phyloP scores from a whole-genome alignment of 257 asterid species.

The Solanum lignicaule region DNA sequence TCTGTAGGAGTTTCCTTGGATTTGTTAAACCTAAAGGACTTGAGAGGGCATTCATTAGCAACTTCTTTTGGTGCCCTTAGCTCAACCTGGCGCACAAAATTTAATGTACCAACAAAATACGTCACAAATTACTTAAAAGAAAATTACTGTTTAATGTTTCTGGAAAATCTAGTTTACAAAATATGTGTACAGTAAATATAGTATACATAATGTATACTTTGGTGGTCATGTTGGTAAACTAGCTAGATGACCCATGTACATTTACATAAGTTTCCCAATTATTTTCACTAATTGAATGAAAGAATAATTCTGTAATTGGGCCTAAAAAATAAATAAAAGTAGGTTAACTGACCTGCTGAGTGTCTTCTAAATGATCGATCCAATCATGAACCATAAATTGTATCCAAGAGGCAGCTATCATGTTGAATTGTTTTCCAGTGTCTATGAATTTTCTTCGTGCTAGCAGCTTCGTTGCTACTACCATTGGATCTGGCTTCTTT shows the following conservation, averaged over 20 bases:
- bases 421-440: conserved; percentile 55
- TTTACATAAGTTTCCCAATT: too few species aligned
- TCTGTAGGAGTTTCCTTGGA: conserved; percentile 32
- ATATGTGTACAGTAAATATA: too few species aligned
- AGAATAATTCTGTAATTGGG: too few species aligned
- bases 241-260: too few species aligned
- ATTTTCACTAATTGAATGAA: too few species aligned
- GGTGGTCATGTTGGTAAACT: too few species aligned
- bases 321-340: too few species aligned
- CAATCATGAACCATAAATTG: conserved; percentile 72
- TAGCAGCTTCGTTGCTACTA: background rate
- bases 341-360: conserved; percentile 20
- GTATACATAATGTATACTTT: too few species aligned
- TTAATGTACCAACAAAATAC: background rate
- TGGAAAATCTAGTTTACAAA: background rate
- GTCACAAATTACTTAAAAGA: background rate
- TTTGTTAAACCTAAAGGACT: conserved; percentile 42
- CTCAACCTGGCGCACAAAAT: conserved; percentile 26
- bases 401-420: conserved; percentile 67
- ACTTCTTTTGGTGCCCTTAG: conserved; percentile 38
- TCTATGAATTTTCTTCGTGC: conserved; percentile 7
- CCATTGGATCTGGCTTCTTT: conserved; percentile 15
- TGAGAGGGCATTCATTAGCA: conserved; percentile 45
- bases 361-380: conserved; percentile 51
- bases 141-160: background rate